These are phyloP conservation scores for Luvunga scandens DNA, from an alignment of 345 rosid species.

Conservation along the genomic window DNA sequence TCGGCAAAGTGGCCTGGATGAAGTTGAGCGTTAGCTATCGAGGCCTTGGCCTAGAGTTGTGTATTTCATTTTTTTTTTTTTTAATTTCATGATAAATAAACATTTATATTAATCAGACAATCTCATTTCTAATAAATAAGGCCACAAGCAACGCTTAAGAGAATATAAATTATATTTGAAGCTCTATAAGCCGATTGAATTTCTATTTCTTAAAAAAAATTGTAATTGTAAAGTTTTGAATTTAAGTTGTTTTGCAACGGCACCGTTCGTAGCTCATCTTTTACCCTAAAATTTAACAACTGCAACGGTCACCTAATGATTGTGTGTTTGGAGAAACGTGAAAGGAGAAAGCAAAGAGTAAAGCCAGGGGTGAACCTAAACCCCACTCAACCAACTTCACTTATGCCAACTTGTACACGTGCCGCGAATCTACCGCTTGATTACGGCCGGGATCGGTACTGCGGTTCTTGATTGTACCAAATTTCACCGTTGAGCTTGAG, in stretches of 20 bases:
- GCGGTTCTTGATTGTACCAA: background rate
- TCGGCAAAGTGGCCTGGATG: background rate
- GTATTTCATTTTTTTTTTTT: too few species aligned
- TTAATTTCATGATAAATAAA: too few species aligned
- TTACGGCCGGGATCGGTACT: background rate
- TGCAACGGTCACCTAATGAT: constrained; percentile 11
- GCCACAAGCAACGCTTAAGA: too few species aligned
- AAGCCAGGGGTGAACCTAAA: background rate
- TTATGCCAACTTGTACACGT: background rate
- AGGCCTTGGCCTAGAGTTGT: background rate
- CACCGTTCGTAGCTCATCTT: background rate
- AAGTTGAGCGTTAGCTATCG: background rate
- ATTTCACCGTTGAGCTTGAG: background rate
- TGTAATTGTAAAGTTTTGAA: background rate
- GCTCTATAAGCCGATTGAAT: background rate
- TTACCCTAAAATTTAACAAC: background rate
- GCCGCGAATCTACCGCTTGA: background rate
- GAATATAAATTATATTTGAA: background rate
- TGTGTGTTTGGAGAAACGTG: background rate
- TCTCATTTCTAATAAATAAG: too few species aligned
- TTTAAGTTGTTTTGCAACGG: constrained; percentile 4
- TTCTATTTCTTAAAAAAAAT: background rate
- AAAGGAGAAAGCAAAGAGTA: background rate
- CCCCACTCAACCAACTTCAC: background rate
- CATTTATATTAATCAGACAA: too few species aligned